phyloP scores from a whole-genome alignment of 495 filamentous ascomycete species.

The Chaetomidium leptoderma region DNA sequence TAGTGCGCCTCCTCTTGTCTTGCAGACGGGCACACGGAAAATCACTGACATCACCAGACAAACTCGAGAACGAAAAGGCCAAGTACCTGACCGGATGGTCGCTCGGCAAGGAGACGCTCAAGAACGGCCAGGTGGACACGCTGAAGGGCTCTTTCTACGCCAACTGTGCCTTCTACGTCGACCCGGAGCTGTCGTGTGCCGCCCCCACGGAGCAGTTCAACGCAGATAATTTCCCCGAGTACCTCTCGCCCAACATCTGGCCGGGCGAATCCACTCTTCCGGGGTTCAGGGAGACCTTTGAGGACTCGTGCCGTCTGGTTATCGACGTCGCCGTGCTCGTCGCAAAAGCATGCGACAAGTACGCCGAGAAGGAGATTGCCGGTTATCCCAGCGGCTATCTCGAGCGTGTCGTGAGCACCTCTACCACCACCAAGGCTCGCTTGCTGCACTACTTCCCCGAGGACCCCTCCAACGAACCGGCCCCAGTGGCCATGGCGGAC shows the following conservation, averaged over 20 bases:
- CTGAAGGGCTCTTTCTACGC: slow-evolving; percentile 95
- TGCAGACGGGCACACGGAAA: too few relatives aligned
- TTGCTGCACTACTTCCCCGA: slow-evolving; percentile 90
- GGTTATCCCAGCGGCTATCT: slow-evolving; percentile 75
- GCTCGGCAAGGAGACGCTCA: slow-evolving; percentile 89
- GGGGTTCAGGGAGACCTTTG: slow-evolving; percentile 65
- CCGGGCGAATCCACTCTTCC: slow-evolving; percentile 61
- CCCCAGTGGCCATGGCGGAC: slow-evolving; percentile 17
- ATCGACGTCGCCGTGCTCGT: slow-evolving; percentile 88
- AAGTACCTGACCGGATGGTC: slow-evolving; percentile 71
- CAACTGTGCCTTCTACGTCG: slow-evolving; percentile 90
- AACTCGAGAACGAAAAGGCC: slow-evolving; percentile 59
- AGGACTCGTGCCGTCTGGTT: slow-evolving; percentile 74
- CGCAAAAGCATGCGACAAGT: slow-evolving; percentile 80
- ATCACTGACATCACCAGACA: slow-evolving; percentile 38
- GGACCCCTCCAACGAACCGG: slow-evolving; percentile 25
- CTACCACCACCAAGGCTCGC: slow-evolving; percentile 84
- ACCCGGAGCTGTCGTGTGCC: slow-evolving; percentile 56
- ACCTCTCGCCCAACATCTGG: slow-evolving; percentile 75
- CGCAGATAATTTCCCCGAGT: slow-evolving; percentile 56
- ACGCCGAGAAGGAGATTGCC: slow-evolving; percentile 69
- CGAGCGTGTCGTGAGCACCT: slow-evolving; percentile 78
- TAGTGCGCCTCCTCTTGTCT: slow-evolving; percentile 44
- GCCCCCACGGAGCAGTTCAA: slow-evolving; percentile 54
- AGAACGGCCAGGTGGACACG: slow-evolving; percentile 82